These are phyloP conservation scores for Calamus simplicifolius DNA, from an alignment of 176 grass and related monocot genomes.

Conservation along the genomic window DNA sequence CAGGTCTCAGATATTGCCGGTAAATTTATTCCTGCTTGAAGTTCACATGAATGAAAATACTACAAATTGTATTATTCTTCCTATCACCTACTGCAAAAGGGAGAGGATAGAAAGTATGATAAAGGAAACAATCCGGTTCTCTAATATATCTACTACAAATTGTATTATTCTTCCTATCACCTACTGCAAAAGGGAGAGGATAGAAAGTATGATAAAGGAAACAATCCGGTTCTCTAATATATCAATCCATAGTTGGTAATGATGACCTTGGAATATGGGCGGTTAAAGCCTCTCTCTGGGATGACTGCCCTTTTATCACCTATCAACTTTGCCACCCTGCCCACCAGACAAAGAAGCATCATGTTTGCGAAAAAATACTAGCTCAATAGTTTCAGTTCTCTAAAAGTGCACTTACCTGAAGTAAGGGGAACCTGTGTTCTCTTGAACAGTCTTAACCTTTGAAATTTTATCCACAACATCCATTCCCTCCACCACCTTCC, in stretches of 20 bases:
- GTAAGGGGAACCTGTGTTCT: slow-evolving; percentile 70
- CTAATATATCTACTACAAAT: too few relatives aligned
- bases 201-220: not conserved
- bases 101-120: too few relatives aligned
- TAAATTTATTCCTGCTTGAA: too few relatives aligned
- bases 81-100: too few relatives aligned
- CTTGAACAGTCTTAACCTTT: slow-evolving; percentile 64
- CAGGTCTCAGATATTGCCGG: too few relatives aligned
- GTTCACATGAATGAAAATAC: too few relatives aligned
- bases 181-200: not conserved
- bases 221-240: slow-evolving; percentile 7
- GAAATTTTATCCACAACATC: slow-evolving; percentile 72
- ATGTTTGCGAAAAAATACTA: not conserved
- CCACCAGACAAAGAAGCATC: not conserved
- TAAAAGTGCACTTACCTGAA: slow-evolving; percentile 40
- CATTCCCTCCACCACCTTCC: slow-evolving; percentile 76
- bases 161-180: too few relatives aligned
- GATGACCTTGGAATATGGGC: slow-evolving; percentile 74
- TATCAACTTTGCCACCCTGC: slow-evolving; percentile 89
- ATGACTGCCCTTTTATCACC: slow-evolving; percentile 94
- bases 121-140: too few relatives aligned
- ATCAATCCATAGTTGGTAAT: slow-evolving; percentile 62
- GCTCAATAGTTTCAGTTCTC: too few relatives aligned
- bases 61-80: too few relatives aligned
- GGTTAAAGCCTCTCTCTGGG: slow-evolving; percentile 78